Base-by-base conservation (phyloP, 345 rosid genomes). In the Boechera divaricarpa region DNA sequence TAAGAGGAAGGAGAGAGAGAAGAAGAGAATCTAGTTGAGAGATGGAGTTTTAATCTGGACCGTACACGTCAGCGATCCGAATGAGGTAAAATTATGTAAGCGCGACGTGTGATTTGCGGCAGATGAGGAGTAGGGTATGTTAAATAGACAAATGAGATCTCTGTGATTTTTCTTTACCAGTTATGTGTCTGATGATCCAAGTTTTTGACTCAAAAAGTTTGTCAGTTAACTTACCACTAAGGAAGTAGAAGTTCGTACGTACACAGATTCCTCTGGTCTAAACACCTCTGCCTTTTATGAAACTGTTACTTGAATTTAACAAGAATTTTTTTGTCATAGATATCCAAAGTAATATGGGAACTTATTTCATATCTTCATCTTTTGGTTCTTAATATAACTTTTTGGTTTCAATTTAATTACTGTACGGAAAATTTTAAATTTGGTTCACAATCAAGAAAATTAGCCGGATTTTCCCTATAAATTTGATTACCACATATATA, bases 31-130 rank as follows among this genome's bases (percentile, higher is more conserved):
- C 86, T 73, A 79, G 56, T n/a, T 59, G 47, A 31, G 10, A 5
- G 57, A 13, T 12, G n/a, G 13, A 12, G 35, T 79, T 79, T 21
- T 52, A 84, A 91, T 94, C 96, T 77, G 38, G 69, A 9, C 89
- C 98, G 89, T 86, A 81, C 97, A 90, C 94, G 94, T 94, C 91
- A 87, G 62, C 86, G 61, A 88, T 88, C 87, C 83, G 55, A 3
- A n/a, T 2, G 6, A 39, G 41, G 54, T 3, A 7, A 45, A 6
- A 29, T 58, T 74, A 67, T 66, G 66, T 78, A 67, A 67, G 55
- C 45, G 42, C 51, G 57, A 72, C 73, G 79, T 65, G 70, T 66
- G 56, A 58, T 38, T 51, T 38, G 60, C 54, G 54, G 36, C 69
- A 28, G 53, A 44, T 35, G 65, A 15, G 24, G 38, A 6, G 48